Evolutionary conservation across 208 protist genomes (phyloP), one percentile per base, ranked within the genome.

Genomic region (Lotmaria passim): DNA sequence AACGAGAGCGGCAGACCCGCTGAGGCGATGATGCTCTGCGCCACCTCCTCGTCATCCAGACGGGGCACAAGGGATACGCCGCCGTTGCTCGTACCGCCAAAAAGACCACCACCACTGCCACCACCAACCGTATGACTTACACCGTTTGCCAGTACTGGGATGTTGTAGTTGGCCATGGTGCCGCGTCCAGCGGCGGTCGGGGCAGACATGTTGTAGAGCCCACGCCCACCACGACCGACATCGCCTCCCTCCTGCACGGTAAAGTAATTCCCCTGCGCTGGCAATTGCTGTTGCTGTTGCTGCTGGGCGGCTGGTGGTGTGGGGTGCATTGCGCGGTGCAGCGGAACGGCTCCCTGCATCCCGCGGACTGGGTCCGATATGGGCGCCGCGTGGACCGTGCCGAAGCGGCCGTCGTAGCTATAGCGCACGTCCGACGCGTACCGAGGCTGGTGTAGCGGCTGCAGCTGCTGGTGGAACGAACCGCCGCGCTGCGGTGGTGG

Each of bases 1-100:
- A 86, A 67, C 17, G 81, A 81, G 21, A 90, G 70, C 7, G 87
- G 87, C n/a, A 90, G 68, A 10, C 87, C 87, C 3, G 81, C 87
- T 0, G 83, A 86, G 53, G 72, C 79, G 56, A 90, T 87, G 58
- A 90, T 90, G 57, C 78, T 73, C n/a, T 75, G 68, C 0, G 81
- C 67, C 10, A 89, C 82, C 2, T 57, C 44, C 47, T 75, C 62
- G 36, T 87, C 82, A 31, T 90, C 73, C 39, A 87, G 59, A 8
- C 65, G 75, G 8, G 76, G 65, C n/a, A 69, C 58, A 19, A 59
- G 46, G 28, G 48, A 23, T n/a, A 43, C 3, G 0, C 36, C 51
- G 0, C 19, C 36, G 28, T 26, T 33, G 39, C 58, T n/a, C 17
- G 44, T 14, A 3, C 15, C 26, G 2, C 36, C 33, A 12, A 48